Conservation (phyloP, 2,329 filamentous ascomycete genomes). For the Leptographium procerum region DNA sequence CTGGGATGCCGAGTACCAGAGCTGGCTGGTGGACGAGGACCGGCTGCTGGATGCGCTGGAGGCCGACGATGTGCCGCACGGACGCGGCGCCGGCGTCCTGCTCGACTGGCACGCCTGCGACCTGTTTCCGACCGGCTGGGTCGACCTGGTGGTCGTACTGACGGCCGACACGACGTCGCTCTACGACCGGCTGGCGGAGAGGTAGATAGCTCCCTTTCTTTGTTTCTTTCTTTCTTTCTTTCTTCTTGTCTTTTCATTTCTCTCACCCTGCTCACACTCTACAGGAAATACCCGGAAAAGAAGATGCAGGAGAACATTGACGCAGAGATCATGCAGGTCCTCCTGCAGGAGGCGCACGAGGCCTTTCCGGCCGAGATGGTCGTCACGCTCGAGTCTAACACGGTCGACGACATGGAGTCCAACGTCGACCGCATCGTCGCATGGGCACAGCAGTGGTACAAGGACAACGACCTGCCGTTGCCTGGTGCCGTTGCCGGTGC, state of each 20-base stretch:
- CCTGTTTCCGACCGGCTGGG: constrained; percentile 83
- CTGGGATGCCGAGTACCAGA: constrained; percentile 73
- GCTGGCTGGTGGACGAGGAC: constrained; percentile 93
- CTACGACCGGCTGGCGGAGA: constrained; percentile 69
- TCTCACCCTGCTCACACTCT: not conserved
- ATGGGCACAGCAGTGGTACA: constrained; percentile 78
- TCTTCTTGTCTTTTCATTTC: not conserved
- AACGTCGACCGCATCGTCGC: constrained; percentile 75
- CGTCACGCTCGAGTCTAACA: constrained; percentile 76
- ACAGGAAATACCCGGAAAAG: constrained; percentile 65
- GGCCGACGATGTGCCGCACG: constrained; percentile 45
- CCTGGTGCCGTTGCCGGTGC: not conserved
- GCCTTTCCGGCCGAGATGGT: constrained; percentile 80
- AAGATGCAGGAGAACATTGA: constrained; percentile 96
- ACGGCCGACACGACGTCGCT: constrained; percentile 68
- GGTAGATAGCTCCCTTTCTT: no score
- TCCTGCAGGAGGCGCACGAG: constrained; percentile 81
- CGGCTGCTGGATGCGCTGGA: constrained; percentile 84
- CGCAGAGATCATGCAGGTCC: constrained; percentile 92
- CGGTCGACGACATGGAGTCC: constrained; percentile 70
- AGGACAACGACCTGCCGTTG: constrained; percentile 34
- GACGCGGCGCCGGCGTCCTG: constrained; percentile 72
- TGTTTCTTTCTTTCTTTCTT: not conserved
- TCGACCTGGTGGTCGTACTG: constrained; percentile 89
- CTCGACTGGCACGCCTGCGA: constrained; percentile 99